Conservation (phyloP, 257 asterid species). For the Penstemon davidsonii region DNA sequence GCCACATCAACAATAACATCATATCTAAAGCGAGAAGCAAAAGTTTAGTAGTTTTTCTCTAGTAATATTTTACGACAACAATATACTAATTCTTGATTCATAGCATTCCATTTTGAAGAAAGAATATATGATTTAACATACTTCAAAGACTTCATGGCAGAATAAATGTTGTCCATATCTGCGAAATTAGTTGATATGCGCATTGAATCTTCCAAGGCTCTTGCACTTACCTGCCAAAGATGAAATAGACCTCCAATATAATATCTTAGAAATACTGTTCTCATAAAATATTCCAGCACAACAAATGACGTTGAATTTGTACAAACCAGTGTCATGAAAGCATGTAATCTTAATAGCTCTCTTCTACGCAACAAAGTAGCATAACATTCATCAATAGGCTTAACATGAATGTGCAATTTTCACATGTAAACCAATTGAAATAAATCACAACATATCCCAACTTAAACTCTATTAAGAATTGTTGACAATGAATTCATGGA, state of each 20-base stretch:
- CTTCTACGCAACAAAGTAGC: conserved; percentile 3
- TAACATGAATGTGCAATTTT: not conserved
- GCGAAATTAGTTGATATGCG: conserved; percentile 74
- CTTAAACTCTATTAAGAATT: not conserved
- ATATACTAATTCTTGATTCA: not conserved
- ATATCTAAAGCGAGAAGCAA: conserved; percentile 45
- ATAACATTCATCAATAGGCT: not conserved
- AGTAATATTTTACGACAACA: not conserved
- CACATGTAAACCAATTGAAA: not conserved
- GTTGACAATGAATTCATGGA: not conserved
- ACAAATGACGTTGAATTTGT: not conserved
- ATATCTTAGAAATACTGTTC: not conserved
- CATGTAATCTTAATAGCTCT: conserved; percentile 17
- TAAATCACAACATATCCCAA: not conserved
- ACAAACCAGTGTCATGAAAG: not conserved
- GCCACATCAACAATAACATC: conserved; percentile 85
- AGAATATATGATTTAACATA: conserved; percentile 32
- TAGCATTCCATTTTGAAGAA: conserved; percentile 3
- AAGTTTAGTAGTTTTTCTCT: not conserved
- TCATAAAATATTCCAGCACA: conserved; percentile 7
- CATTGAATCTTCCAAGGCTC: conserved; percentile 86
- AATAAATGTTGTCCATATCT: conserved; percentile 73
- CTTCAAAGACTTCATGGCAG: conserved; percentile 75
- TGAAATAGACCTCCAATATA: not conserved
- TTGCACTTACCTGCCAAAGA: conserved; percentile 63